Conservation (phyloP, 352 stramenopile species). For the Thraustochytrium sp. region DNA sequence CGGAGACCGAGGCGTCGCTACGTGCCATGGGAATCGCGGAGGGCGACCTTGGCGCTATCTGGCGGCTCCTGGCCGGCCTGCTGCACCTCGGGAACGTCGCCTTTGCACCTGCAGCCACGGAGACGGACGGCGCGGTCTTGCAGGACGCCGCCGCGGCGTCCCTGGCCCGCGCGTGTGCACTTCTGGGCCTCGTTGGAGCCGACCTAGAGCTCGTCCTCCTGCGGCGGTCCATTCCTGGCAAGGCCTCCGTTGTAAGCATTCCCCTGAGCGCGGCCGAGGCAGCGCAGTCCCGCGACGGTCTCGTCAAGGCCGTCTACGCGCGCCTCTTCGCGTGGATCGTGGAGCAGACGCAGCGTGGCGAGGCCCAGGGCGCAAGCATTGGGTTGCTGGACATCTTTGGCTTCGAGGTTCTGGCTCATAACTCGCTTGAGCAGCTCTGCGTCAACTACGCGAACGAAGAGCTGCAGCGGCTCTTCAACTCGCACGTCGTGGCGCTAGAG, state of each 20-base stretch:
- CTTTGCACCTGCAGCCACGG: constrained; percentile 58
- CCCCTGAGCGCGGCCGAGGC: not conserved
- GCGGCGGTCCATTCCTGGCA: not conserved
- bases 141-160: not conserved
- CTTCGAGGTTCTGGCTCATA: constrained; percentile 79
- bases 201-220: not conserved
- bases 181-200: not conserved
- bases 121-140: constrained; percentile 36
- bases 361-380: constrained; percentile 56
- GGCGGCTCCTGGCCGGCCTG: constrained; percentile 77
- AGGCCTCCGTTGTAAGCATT: constrained; percentile 18
- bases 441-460: constrained; percentile 89
- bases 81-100: constrained; percentile 89
- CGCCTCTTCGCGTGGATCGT: constrained; percentile 78
- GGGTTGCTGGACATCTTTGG: constrained; percentile 82
- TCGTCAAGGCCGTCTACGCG: constrained; percentile 79
- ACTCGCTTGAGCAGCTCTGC: constrained; percentile 83
- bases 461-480: constrained; percentile 75
- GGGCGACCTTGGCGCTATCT: constrained; percentile 80
- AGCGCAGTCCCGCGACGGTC: constrained; percentile 62
- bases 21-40: constrained; percentile 71
- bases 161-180: not conserved
- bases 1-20: constrained; percentile 52
- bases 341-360: constrained; percentile 64
- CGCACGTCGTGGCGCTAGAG: constrained; percentile 67